Conservation (phyloP, 371 early-diverging fungal species). For the Lichtheimia ornata region DNA sequence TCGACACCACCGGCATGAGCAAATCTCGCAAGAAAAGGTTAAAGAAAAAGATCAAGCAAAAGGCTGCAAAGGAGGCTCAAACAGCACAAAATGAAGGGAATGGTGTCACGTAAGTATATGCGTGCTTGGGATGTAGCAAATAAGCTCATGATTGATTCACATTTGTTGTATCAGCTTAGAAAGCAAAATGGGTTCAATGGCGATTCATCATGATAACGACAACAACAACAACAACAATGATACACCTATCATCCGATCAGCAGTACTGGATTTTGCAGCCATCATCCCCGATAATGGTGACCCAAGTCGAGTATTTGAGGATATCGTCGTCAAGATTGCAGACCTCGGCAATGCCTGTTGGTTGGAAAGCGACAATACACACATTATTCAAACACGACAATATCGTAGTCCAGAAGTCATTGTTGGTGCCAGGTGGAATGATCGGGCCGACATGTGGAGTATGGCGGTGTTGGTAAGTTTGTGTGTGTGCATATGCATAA, state of each 20-base stretch:
- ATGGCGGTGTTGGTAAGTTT: conserved; percentile 83
- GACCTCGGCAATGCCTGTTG: conserved; percentile 98
- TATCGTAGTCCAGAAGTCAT: conserved; percentile 99
- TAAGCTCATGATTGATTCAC: neutral
- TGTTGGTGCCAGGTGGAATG: conserved; percentile 88
- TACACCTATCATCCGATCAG: conserved; percentile 1
- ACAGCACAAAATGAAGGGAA: conserved; percentile 2
- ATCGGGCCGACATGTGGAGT: conserved; percentile 95
- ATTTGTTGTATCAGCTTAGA: neutral
- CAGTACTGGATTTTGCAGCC: neutral
- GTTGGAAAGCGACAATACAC: conserved; percentile 90
- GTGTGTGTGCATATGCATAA: neutral
- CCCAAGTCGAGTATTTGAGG: conserved; percentile 22
- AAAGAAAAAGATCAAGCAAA: conserved; percentile 33
- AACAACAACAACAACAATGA: neutral
- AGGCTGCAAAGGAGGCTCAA: conserved; percentile 23
- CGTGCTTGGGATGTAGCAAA: conserved; percentile 4
- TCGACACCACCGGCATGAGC: conserved; percentile 23
- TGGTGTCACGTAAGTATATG: no score
- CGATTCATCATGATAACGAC: neutral
- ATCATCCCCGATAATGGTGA: neutral
- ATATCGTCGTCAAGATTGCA: conserved; percentile 89
- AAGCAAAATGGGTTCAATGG: conserved; percentile 6
- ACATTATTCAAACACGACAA: conserved; percentile 97
- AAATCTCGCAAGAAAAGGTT: conserved; percentile 42